A percentile compares a stretch with the other conserved stretches of the same genome.
These are phyloP conservation scores for Tylopilus felleus DNA, from an alignment of 768 basidiomycete species.

Conservation along the genomic window DNA sequence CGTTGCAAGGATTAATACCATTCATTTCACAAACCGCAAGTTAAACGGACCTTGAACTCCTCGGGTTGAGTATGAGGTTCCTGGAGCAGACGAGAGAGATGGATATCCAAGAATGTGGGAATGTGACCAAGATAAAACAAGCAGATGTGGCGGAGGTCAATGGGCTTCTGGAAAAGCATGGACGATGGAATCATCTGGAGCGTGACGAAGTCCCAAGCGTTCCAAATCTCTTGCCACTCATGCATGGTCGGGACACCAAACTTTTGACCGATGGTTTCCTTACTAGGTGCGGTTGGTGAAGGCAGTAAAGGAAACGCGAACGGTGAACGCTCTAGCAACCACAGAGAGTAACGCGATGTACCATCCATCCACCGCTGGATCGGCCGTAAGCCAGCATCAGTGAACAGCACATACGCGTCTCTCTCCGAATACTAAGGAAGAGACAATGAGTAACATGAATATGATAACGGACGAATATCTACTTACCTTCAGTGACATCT, in stretches of 20 bases:
- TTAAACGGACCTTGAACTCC: constrained; percentile 58
- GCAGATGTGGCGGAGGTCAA: constrained; percentile 91
- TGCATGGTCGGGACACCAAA: constrained; percentile 68
- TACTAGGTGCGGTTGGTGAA: constrained; percentile 31
- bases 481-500: constrained; percentile 88
- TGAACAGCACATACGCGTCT: constrained; percentile 70
- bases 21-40: not conserved
- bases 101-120: constrained; percentile 88
- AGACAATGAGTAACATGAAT: not conserved
- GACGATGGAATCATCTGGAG: constrained; percentile 80
- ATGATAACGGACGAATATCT: not conserved
- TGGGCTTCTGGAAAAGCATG: constrained; percentile 88
- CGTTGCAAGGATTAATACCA: not conserved
- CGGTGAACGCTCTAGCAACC: constrained; percentile 85
- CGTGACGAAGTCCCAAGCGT: constrained; percentile 83
- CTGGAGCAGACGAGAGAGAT: constrained; percentile 68
- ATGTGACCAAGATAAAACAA: constrained; percentile 98
- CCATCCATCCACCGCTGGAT: constrained; percentile 84
- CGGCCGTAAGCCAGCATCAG: constrained; percentile 72
- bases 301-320: constrained; percentile 70
- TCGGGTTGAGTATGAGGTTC: constrained; percentile 85
- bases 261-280: constrained; percentile 22
- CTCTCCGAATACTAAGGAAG: constrained; percentile 66
- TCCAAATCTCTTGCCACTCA: constrained; percentile 87
- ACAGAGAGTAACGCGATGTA: constrained; percentile 71